Conservation (phyloP, 1,139 yeast species). For the Geotrichum phurueaensis region DNA sequence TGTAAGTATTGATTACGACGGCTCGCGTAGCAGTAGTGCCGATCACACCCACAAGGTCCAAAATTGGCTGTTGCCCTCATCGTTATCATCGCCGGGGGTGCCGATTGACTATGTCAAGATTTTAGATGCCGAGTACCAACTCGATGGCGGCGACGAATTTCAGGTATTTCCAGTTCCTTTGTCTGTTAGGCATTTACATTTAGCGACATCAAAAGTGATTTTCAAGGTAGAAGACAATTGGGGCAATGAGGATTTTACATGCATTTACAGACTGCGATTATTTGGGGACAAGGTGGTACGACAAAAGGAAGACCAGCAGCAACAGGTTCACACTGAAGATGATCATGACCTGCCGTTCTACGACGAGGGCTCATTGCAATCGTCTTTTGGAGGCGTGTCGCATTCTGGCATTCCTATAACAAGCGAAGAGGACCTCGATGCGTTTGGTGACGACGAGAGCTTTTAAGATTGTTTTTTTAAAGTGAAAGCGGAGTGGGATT, state of each 20-base stretch:
- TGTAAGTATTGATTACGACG: conserved; percentile 1
- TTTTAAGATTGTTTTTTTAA: neutral
- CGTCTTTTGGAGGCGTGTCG: neutral
- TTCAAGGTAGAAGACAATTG: conserved; percentile 32
- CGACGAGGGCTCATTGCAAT: neutral
- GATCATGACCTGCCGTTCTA: neutral
- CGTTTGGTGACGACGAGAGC: conserved; percentile 3
- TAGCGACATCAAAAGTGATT: conserved; percentile 24
- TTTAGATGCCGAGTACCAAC: conserved; percentile 29
- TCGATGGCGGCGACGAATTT: conserved; percentile 25
- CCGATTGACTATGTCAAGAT: conserved; percentile 26
- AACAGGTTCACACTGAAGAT: neutral
- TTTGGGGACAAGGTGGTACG: conserved; percentile 25
- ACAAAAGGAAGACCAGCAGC: neutral
- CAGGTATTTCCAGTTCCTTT: conserved; percentile 32
- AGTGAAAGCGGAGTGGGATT: neutral
- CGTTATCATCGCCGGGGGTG: conserved; percentile 4
- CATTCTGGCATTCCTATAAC: neutral
- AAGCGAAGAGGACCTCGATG: neutral
- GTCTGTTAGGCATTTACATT: conserved; percentile 18
- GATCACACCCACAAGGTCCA: neutral
- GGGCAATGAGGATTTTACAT: conserved; percentile 34
- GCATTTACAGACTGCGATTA: conserved; percentile 33
- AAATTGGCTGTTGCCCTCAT: neutral
- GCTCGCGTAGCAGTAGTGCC: conserved; percentile 9